Conservation (phyloP, 768 basidiomycete species). For the Nidularia sp. region DNA sequence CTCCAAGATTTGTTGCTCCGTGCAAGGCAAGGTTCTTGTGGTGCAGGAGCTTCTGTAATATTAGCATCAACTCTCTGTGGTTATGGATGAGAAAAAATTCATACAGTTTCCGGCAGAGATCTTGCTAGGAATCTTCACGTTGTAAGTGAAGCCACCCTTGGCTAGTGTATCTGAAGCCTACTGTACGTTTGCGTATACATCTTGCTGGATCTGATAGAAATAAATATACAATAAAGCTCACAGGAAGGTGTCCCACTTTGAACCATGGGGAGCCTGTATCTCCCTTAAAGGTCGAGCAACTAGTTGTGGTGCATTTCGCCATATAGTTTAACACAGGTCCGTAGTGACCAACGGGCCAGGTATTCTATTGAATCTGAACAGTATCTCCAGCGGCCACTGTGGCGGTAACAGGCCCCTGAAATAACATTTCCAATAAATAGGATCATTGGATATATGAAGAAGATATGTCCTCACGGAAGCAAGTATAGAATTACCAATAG, state of each 20-base stretch:
- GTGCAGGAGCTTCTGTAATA: conserved; percentile 22
- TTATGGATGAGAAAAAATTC: conserved; percentile 1
- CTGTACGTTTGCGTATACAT: conserved; percentile 25
- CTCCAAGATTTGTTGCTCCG: conserved; percentile 22
- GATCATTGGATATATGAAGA: not conserved
- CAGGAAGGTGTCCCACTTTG: conserved; percentile 19
- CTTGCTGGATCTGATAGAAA: conserved; percentile 27
- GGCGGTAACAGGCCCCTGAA: conserved; percentile 27
- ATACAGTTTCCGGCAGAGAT: conserved; percentile 30
- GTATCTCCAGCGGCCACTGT: conserved; percentile 30
- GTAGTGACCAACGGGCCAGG: conserved; percentile 33
- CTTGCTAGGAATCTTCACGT: conserved; percentile 31
- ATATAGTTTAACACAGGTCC: conserved; percentile 35
- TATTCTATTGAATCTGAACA: conserved; percentile 31
- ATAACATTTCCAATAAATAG: not conserved
- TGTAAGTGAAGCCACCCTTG: conserved; percentile 25
- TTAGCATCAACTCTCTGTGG: no score
- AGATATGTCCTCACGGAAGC: conserved; percentile 19
- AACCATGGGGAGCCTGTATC: conserved; percentile 34
- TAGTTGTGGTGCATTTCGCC: conserved; percentile 28
- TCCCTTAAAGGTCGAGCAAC: conserved; percentile 29
- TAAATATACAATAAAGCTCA: not conserved
- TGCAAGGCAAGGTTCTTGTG: conserved; percentile 35
- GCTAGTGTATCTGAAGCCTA: conserved; percentile 34
- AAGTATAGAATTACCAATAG: conserved; percentile 29